Conservation (phyloP, 2,329 filamentous ascomycete species). For the Clonostachys chloroleuca region DNA sequence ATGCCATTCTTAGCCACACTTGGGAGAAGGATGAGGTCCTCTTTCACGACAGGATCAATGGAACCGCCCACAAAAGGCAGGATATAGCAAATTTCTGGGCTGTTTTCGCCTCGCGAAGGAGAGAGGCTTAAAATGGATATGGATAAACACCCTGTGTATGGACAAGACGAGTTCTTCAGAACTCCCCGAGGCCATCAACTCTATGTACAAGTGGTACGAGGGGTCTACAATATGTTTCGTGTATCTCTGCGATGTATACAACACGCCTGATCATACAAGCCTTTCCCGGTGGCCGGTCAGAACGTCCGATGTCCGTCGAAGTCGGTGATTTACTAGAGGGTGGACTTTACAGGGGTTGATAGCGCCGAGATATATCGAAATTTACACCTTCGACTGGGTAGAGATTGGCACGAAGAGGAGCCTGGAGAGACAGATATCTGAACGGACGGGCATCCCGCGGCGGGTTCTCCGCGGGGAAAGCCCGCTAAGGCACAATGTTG, state of each 20-base stretch:
- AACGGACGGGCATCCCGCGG: conserved; percentile 17
- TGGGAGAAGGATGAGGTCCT: conserved; percentile 18
- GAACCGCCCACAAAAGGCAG: conserved; percentile 2
- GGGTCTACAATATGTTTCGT: conserved; percentile 15
- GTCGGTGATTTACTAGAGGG: conserved; percentile 13
- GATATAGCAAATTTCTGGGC: conserved; percentile 4
- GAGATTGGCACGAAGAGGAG: conserved; percentile 13
- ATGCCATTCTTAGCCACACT: conserved; percentile 23
- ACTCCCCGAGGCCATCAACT: conserved; percentile 17
- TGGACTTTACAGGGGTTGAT: conserved; percentile 18
- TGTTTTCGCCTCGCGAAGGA: conserved; percentile 7
- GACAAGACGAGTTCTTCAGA: conserved; percentile 15
- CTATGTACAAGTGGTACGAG: conserved; percentile 16
- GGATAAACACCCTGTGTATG: conserved; percentile 19
- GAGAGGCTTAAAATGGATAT: conserved; percentile 8
- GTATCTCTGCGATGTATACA: conserved; percentile 10
- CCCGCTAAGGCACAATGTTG: conserved; percentile 2
- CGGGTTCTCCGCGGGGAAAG: conserved; percentile 4
- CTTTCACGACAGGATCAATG: conserved; percentile 10
- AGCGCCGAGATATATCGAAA: conserved; percentile 10
- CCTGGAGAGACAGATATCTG: conserved; percentile 4
- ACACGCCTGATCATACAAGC: conserved; percentile 2
- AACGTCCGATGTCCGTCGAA: conserved; percentile 4
- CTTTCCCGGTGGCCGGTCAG: too few species aligned
- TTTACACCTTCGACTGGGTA: conserved; percentile 20